A percentile compares a stretch with the other conserved stretches of the same genome.
Conservation (phyloP, 2,329 filamentous ascomycete genomes). For the Xylariaceae sp. region DNA sequence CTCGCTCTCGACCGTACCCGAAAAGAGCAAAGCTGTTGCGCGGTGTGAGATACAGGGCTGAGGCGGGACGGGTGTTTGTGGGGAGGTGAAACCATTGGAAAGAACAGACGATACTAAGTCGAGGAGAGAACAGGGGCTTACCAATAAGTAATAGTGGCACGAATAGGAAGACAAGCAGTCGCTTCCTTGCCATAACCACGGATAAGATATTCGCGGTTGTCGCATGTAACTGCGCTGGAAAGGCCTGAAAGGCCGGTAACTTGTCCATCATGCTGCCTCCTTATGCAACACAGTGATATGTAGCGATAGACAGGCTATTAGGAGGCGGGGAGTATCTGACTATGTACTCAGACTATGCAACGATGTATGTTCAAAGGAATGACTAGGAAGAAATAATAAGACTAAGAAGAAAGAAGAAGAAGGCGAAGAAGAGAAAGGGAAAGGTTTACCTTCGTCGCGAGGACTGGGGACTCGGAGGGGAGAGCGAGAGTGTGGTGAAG, state of each 20-base stretch:
- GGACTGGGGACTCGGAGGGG: conserved; percentile 1
- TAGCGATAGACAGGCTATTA: background rate
- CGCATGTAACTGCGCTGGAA: conserved; percentile 19
- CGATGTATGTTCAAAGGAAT: conserved; percentile 17
- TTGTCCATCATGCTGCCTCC: conserved; percentile 24
- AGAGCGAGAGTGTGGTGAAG: conserved; percentile 4
- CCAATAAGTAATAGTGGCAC: conserved; percentile 28
- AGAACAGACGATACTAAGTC: background rate
- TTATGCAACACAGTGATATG: background rate
- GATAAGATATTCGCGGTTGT: conserved; percentile 21
- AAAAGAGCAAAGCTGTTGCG: conserved; percentile 25
- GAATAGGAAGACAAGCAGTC: conserved; percentile 26
- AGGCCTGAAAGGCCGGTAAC: conserved; percentile 22
- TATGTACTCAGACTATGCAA: conserved; percentile 9
- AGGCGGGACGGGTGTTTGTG: background rate
- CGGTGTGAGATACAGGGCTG: conserved; percentile 10
- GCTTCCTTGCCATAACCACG: conserved; percentile 28
- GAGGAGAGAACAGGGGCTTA: conserved; percentile 10
- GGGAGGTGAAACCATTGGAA: background rate
- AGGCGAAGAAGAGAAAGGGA: conserved; percentile 14
- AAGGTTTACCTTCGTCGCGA: conserved; percentile 6
- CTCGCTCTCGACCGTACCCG: conserved; percentile 28
- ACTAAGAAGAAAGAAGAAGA: background rate
- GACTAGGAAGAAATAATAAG: conserved; percentile 10
- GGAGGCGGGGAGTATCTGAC: background rate